Conservation (phyloP, 345 rosid genomes). For the Sonneratia caseolaris region DNA sequence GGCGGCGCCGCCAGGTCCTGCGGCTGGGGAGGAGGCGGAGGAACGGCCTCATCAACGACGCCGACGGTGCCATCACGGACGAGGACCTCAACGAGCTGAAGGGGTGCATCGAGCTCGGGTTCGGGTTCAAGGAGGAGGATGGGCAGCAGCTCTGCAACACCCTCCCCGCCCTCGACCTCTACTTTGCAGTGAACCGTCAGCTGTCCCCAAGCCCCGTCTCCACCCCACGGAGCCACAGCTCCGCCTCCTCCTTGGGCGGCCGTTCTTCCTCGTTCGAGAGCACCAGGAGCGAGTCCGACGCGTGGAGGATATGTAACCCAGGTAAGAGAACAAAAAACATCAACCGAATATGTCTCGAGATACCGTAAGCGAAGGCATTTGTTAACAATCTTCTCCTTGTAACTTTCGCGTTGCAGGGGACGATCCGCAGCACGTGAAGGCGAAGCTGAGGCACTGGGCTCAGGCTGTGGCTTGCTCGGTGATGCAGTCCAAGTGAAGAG, state of each 20-base stretch:
- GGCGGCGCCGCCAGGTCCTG: slow-evolving; percentile 25
- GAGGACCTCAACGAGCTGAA: slow-evolving; percentile 36
- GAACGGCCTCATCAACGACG: slow-evolving; percentile 15
- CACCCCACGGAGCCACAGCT: slow-evolving; percentile 18
- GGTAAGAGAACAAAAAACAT: slow-evolving; percentile 10
- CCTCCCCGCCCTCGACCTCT: slow-evolving; percentile 38
- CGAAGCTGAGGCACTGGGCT: slow-evolving; percentile 46
- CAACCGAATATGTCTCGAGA: too few relatives aligned
- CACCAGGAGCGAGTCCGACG: slow-evolving; percentile 26
- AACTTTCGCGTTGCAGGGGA: slow-evolving; percentile 16
- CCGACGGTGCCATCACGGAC: slow-evolving; percentile 29
- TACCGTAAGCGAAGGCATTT: too few relatives aligned
- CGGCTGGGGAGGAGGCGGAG: slow-evolving; percentile 13
- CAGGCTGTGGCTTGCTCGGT: slow-evolving; percentile 47
- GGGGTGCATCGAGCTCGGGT: slow-evolving; percentile 41
- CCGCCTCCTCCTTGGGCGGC: slow-evolving; percentile 14
- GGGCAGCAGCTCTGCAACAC: slow-evolving; percentile 36
- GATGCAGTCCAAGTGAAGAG: slow-evolving; percentile 12
- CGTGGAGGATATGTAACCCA: slow-evolving; percentile 47
- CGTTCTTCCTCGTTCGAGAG: slow-evolving; percentile 25
- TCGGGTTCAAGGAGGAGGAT: slow-evolving; percentile 35
- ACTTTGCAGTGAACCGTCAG: slow-evolving; percentile 37
- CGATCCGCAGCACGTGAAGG: slow-evolving; percentile 37
- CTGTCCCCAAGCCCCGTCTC: slow-evolving; percentile 33
- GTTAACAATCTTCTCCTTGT: too few relatives aligned